phyloP scores from a whole-genome alignment of 306 rosid genomes.

The Glycine soja region DNA sequence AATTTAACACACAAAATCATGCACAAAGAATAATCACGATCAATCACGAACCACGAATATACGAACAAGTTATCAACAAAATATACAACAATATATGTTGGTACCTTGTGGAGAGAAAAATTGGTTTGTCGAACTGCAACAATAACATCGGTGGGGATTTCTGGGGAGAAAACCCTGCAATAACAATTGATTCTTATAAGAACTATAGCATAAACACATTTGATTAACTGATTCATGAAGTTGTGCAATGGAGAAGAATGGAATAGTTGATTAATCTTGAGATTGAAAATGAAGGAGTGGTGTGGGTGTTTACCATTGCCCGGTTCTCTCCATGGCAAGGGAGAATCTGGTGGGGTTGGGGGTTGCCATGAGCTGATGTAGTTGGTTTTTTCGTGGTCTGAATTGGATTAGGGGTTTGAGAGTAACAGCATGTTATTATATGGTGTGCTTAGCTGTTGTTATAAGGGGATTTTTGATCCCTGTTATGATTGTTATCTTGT shows the following conservation, averaged over 20 bases:
- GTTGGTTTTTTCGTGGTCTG: constrained; percentile 19
- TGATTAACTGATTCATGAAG: neutral
- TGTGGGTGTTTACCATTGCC: constrained; percentile 68
- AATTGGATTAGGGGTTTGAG: constrained; percentile 41
- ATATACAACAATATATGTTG: neutral
- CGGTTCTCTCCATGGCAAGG: constrained; percentile 92
- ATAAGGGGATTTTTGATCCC: constrained; percentile 36
- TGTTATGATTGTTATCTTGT: constrained; percentile 25
- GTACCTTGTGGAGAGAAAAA: constrained; percentile 89
- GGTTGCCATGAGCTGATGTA: constrained; percentile 58
- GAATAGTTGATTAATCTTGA: neutral
- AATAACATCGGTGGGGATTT: constrained; percentile 75
- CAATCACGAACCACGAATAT: too few species aligned
- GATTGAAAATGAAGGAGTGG: constrained; percentile 9
- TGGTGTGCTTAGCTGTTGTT: constrained; percentile 22
- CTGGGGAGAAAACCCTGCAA: constrained; percentile 83
- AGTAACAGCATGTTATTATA: constrained; percentile 11
- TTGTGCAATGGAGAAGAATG: neutral
- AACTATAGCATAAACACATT: neutral
- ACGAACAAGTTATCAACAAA: too few species aligned
- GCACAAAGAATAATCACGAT: too few species aligned
- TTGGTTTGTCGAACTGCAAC: constrained; percentile 74
- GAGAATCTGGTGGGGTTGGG: constrained; percentile 59
- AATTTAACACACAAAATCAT: neutral
- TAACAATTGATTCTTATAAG: neutral